Evolutionary conservation across 2,329 filamentous ascomycete genomes (phyloP).

Genomic region (Aspergillus floridensis): DNA sequence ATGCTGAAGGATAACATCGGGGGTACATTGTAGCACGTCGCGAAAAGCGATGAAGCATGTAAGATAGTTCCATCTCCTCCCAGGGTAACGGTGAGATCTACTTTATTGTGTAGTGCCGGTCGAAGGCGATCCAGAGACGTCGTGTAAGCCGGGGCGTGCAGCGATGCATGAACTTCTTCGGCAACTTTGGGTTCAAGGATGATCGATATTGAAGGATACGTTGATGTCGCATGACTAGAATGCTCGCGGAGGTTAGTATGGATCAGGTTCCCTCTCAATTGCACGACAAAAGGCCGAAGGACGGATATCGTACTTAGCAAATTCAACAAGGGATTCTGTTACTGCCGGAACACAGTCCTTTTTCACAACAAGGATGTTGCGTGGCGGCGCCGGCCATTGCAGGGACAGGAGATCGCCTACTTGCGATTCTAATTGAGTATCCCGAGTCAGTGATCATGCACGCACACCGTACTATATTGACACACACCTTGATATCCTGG

Average conservation of each 20-base stretch:
- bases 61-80: slow-evolving; percentile 92
- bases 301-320: slow-evolving; percentile 46
- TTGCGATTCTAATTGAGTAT: slow-evolving; percentile 48
- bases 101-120: slow-evolving; percentile 67
- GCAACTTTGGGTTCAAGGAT: slow-evolving; percentile 80
- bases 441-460: not conserved
- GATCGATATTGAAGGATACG: slow-evolving; percentile 77
- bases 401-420: slow-evolving; percentile 62
- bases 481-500: slow-evolving; percentile 62
- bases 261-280: not conserved
- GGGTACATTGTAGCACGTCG: slow-evolving; percentile 75
- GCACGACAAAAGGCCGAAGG: not conserved
- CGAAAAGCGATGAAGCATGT: slow-evolving; percentile 81
- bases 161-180: slow-evolving; percentile 63
- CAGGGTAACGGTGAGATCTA: slow-evolving; percentile 84
- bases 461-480: slow-evolving; percentile 10
- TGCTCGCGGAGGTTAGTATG: not conserved
- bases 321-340: slow-evolving; percentile 57
- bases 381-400: slow-evolving; percentile 65
- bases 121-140: slow-evolving; percentile 33
- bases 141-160: slow-evolving; percentile 72
- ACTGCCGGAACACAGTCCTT: slow-evolving; percentile 60
- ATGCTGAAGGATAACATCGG: slow-evolving; percentile 94
- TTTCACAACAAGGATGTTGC: slow-evolving; percentile 67
- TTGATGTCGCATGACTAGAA: slow-evolving; percentile 67